phyloP scores from a whole-genome alignment of 768 basidiomycete species.

The Boletus pseudo-olivaceus region DNA sequence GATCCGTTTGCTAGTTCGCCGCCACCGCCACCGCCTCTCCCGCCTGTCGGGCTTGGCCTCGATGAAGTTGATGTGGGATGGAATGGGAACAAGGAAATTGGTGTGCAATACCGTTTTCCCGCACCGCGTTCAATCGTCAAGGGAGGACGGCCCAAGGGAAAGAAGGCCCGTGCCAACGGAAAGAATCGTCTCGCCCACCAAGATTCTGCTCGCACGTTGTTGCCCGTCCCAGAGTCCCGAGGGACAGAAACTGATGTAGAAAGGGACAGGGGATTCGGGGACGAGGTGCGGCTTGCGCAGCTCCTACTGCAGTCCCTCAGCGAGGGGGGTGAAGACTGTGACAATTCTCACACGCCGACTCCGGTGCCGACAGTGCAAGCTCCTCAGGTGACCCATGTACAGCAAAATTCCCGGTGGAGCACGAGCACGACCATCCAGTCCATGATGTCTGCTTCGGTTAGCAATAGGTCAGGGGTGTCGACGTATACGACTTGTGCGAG shows the following conservation, averaged over 20 bases:
- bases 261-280: constrained; percentile 23
- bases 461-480: constrained; percentile 25
- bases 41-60: constrained; percentile 26
- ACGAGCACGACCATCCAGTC: constrained; percentile 30
- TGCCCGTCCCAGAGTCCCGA: constrained; percentile 21
- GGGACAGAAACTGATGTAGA: constrained; percentile 16
- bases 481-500: constrained; percentile 29
- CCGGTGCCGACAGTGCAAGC: constrained; percentile 6
- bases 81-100: constrained; percentile 23
- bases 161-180: constrained; percentile 12
- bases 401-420: constrained; percentile 29
- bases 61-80: constrained; percentile 29
- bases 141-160: constrained; percentile 20
- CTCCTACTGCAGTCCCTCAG: constrained; percentile 29
- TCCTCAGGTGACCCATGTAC: constrained; percentile 20
- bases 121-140: constrained; percentile 31
- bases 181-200: constrained; percentile 25
- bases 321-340: constrained; percentile 7
- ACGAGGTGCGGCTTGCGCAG: constrained; percentile 29
- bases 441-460: constrained; percentile 22
- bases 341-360: neutral
- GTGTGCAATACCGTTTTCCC: constrained; percentile 31
- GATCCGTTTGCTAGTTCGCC: constrained; percentile 34
- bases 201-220: constrained; percentile 24
- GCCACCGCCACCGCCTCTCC: constrained; percentile 31